Conservation (phyloP, 768 basidiomycete species). For the Kwoniella sp. region DNA sequence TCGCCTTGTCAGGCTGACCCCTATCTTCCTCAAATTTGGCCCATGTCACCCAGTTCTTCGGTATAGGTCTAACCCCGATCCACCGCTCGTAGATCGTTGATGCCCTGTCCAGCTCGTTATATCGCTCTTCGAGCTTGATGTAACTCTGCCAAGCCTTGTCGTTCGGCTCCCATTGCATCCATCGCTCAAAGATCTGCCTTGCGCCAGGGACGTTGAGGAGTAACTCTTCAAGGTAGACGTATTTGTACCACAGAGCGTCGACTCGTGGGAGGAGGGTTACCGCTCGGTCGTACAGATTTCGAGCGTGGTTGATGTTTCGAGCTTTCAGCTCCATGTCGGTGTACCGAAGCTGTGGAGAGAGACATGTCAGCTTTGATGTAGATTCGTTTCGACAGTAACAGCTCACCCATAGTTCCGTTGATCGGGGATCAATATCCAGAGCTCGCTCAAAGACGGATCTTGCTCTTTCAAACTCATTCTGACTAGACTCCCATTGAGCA, state of each 20-base stretch:
- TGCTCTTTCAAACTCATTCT: conserved; percentile 93
- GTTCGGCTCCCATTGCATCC: conserved; percentile 99
- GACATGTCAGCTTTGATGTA: background rate
- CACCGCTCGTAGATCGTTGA: conserved; percentile 80
- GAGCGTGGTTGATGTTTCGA: conserved; percentile 93
- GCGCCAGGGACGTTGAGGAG: conserved; percentile 94
- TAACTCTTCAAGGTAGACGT: conserved; percentile 96
- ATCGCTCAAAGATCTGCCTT: conserved; percentile 95
- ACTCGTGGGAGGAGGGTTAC: conserved; percentile 95
- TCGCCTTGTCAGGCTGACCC: conserved; percentile 67
- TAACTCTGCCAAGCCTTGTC: conserved; percentile 99
- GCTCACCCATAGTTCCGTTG: conserved; percentile 86
- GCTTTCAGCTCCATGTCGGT: conserved; percentile 98
- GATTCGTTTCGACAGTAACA: background rate
- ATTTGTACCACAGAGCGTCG: conserved; percentile 95
- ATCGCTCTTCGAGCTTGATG: conserved; percentile 95
- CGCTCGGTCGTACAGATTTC: conserved; percentile 95
- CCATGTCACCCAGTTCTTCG: conserved; percentile 69
- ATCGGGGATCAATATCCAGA: conserved; percentile 88
- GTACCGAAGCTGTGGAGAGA: conserved; percentile 59
- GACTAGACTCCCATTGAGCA: conserved; percentile 75
- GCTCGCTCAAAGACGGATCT: conserved; percentile 96
- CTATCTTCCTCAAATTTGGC: conserved; percentile 68
- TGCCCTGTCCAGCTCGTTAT: conserved; percentile 86
- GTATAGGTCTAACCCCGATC: conserved; percentile 64